A percentile compares a stretch with the other conserved stretches of the same genome.
These are phyloP conservation scores for Pseudonectria foliicola DNA, from an alignment of 2,329 filamentous ascomycete genomes.

Conservation along the genomic window DNA sequence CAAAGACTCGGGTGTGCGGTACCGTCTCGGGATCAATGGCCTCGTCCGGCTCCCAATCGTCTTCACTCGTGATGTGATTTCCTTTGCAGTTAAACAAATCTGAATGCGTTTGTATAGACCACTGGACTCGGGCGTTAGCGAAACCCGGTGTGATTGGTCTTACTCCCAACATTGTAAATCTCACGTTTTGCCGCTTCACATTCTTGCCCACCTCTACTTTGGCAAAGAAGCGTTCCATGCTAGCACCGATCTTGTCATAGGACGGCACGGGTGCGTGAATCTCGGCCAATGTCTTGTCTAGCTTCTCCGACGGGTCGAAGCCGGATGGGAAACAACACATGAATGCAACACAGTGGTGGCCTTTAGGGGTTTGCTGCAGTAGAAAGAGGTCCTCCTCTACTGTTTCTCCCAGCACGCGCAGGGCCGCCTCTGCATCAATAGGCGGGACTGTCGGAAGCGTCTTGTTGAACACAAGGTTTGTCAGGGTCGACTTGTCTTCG, in stretches of 20 bases:
- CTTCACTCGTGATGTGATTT: slow-evolving; percentile 29
- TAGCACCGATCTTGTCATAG: slow-evolving; percentile 46
- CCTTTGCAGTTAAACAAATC: slow-evolving; percentile 33
- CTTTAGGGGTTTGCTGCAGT: slow-evolving; percentile 32
- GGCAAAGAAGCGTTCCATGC: slow-evolving; percentile 49
- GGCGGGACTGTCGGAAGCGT: slow-evolving; percentile 24
- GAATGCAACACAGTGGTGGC: slow-evolving; percentile 41
- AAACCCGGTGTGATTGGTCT: no score
- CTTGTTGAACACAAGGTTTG: slow-evolving; percentile 33
- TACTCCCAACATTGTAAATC: not conserved
- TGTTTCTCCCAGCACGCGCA: slow-evolving; percentile 39
- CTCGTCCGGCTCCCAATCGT: slow-evolving; percentile 27
- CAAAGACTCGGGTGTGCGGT: slow-evolving; percentile 3
- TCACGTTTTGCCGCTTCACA: slow-evolving; percentile 44
- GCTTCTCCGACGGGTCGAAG: slow-evolving; percentile 43
- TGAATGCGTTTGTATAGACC: slow-evolving; percentile 39
- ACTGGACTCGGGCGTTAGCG: slow-evolving; percentile 27
- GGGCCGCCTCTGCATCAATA: slow-evolving; percentile 24
- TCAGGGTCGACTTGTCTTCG: slow-evolving; percentile 22
- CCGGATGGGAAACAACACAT: slow-evolving; percentile 46
- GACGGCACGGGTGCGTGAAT: slow-evolving; percentile 47
- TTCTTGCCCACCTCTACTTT: slow-evolving; percentile 40
- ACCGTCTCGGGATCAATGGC: slow-evolving; percentile 33
- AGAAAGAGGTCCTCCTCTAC: slow-evolving; percentile 51
- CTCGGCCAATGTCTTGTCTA: slow-evolving; percentile 40